These are phyloP conservation scores for Carex kokanica DNA, from an alignment of 176 grass and related monocot genomes.

Conservation along the genomic window DNA sequence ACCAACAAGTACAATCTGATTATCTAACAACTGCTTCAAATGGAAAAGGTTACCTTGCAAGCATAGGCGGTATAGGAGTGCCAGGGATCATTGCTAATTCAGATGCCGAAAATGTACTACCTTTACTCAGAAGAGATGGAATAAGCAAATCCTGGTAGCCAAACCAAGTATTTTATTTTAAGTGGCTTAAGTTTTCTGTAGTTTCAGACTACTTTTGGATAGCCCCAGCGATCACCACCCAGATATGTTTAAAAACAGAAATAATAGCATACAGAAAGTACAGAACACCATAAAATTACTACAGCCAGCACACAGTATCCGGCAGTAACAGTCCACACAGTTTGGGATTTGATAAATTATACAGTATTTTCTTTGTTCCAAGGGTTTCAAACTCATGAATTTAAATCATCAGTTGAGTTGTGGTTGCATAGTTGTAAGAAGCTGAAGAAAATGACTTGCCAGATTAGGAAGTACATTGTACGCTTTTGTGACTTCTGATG, in stretches of 20 bases:
- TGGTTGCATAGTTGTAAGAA: not conserved
- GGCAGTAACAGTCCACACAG: not conserved
- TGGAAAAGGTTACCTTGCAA: slow-evolving; percentile 65
- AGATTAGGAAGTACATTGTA: slow-evolving; percentile 91
- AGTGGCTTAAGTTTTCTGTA: not conserved
- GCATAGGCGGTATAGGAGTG: slow-evolving; percentile 92
- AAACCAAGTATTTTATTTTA: slow-evolving; percentile 14
- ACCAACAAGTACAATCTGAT: slow-evolving; percentile 6
- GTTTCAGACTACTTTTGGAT: not conserved
- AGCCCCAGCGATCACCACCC: not conserved
- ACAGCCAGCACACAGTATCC: not conserved
- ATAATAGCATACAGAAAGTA: not conserved
- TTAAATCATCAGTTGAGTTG: not conserved
- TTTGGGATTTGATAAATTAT: not conserved
- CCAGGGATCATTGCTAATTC: slow-evolving; percentile 74
- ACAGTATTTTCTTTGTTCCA: not conserved
- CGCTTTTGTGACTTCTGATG: slow-evolving; percentile 68
- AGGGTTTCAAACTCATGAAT: not conserved
- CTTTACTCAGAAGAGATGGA: slow-evolving; percentile 80
- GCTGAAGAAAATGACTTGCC: slow-evolving; percentile 40
- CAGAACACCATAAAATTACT: not conserved
- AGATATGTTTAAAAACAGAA: not conserved
- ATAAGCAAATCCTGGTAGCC: slow-evolving; percentile 76
- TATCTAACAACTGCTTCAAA: slow-evolving; percentile 26
- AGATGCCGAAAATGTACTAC: slow-evolving; percentile 55